A percentile compares a stretch with the other conserved stretches of the same genome.
phyloP scores from a whole-genome alignment of 2,329 filamentous ascomycete species.

The Exophiala dermatitidis region DNA sequence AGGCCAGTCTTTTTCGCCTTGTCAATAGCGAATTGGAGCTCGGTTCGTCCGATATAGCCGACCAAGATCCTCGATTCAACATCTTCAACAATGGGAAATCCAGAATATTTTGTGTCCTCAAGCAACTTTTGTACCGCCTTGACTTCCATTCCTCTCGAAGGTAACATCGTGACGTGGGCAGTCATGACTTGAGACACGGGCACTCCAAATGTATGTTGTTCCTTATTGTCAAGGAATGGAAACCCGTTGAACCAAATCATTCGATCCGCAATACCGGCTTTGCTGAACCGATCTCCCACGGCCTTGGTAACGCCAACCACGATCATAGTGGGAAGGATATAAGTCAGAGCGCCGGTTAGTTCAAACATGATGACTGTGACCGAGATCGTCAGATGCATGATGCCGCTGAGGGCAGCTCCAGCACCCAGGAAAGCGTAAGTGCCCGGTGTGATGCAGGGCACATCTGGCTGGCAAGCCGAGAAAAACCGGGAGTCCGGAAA shows the following conservation, averaged over 20 bases:
- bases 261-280: constrained; percentile 90
- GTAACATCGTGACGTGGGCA: constrained; percentile 61
- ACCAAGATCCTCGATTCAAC: constrained; percentile 62
- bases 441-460: constrained; percentile 92
- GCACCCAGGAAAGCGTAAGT: constrained; percentile 95
- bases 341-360: constrained; percentile 90
- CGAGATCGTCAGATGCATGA: constrained; percentile 96
- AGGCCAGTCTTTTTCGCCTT: constrained; percentile 63
- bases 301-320: constrained; percentile 95
- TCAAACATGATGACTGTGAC: constrained; percentile 99
- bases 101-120: constrained; percentile 73
- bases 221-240: constrained; percentile 93
- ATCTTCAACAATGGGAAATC: constrained; percentile 85
- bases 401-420: constrained; percentile 82
- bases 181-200: constrained; percentile 90
- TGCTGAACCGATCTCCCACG: constrained; percentile 83
- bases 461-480: constrained; percentile 77
- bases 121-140: constrained; percentile 71
- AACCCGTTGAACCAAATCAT: constrained; percentile 99
- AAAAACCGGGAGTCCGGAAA: constrained; percentile 81
- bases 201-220: constrained; percentile 93
- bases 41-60: constrained; percentile 88
- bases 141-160: constrained; percentile 65
- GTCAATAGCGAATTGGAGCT: constrained; percentile 84
- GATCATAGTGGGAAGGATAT: constrained; percentile 98